Percentiles rank a stretch among this genome's conserved stretches.
phyloP scores from a whole-genome alignment of 2,329 filamentous ascomycete genomes.

The Exophiala lecanii-corni region DNA sequence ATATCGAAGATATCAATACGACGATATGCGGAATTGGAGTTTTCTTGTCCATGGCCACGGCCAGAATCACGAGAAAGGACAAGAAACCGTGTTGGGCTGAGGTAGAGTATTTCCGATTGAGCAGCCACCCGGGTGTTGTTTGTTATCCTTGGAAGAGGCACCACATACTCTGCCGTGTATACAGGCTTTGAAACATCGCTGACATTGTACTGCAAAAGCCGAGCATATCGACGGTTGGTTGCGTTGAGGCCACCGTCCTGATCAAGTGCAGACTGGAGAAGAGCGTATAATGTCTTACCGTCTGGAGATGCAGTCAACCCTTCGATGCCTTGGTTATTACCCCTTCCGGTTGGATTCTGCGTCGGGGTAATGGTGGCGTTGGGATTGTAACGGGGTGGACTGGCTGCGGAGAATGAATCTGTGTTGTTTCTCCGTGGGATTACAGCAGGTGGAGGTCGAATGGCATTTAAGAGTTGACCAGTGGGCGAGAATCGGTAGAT shows the following conservation, averaged over 20 bases:
- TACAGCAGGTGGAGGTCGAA: constrained; percentile 60
- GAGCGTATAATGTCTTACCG: constrained; percentile 59
- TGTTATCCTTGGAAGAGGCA: constrained; percentile 58
- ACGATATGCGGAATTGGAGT: constrained; percentile 57
- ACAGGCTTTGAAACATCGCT: constrained; percentile 36
- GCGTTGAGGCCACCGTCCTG: constrained; percentile 58
- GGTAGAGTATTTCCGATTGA: constrained; percentile 64
- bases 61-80: constrained; percentile 61
- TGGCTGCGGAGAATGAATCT: constrained; percentile 60
- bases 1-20: constrained; percentile 68
- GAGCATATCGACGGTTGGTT: constrained; percentile 52
- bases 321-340: constrained; percentile 74
- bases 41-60: constrained; percentile 54
- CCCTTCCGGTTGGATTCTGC: constrained; percentile 57
- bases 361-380: constrained; percentile 47
- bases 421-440: constrained; percentile 60
- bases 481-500: constrained; percentile 59
- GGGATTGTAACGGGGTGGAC: constrained; percentile 57
- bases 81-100: constrained; percentile 61
- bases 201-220: constrained; percentile 63
- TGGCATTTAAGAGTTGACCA: constrained; percentile 59
- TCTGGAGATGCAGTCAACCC: constrained; percentile 60
- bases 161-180: constrained; percentile 60
- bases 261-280: constrained; percentile 62
- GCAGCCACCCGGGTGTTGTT: constrained; percentile 55